Percentiles rank a stretch among this genome's conserved stretches.
Evolutionary conservation across 495 filamentous ascomycete genomes (phyloP).

Genomic region (Pyrenula aspistea): DNA sequence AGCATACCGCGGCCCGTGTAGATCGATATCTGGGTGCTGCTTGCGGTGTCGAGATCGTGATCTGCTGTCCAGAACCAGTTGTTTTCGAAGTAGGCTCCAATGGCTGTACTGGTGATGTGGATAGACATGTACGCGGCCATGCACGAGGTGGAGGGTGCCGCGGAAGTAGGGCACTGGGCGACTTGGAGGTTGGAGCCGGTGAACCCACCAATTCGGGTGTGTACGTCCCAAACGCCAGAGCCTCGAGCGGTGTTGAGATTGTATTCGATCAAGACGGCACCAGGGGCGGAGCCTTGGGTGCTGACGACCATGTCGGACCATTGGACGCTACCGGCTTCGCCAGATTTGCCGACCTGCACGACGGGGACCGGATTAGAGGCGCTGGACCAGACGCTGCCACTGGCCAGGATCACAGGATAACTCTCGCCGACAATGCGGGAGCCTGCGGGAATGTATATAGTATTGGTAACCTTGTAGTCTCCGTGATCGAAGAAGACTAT

Average conservation of each 20-base stretch:
- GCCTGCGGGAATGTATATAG: slow-evolving; percentile 30
- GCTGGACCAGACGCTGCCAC: slow-evolving; percentile 46
- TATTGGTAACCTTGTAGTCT: slow-evolving; percentile 33
- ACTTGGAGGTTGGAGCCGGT: slow-evolving; percentile 36
- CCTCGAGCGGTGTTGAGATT: slow-evolving; percentile 41
- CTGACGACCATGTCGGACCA: slow-evolving; percentile 49
- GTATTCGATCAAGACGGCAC: slow-evolving; percentile 65
- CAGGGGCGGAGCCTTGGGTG: slow-evolving; percentile 45
- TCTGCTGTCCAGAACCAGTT: slow-evolving; percentile 61
- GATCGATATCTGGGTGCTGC: slow-evolving; percentile 49
- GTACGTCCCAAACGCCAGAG: slow-evolving; percentile 47
- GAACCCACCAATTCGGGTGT: slow-evolving; percentile 44
- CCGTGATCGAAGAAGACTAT: slow-evolving; percentile 39
- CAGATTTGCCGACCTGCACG: slow-evolving; percentile 46
- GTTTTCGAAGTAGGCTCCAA: slow-evolving; percentile 49
- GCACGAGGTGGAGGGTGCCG: slow-evolving; percentile 30
- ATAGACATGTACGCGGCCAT: slow-evolving; percentile 55
- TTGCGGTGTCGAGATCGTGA: slow-evolving; percentile 55
- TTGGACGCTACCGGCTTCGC: slow-evolving; percentile 40
- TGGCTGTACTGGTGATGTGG: slow-evolving; percentile 46
- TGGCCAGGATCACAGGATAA: slow-evolving; percentile 52
- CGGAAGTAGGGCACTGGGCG: slow-evolving; percentile 34
- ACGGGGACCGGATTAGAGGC: slow-evolving; percentile 52
- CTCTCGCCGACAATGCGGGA: slow-evolving; percentile 37
- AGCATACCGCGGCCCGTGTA: slow-evolving; percentile 55